Evolutionary conservation across 371 early-diverging fungal genomes (phyloP).

Genomic region (Mortierella sp.): DNA sequence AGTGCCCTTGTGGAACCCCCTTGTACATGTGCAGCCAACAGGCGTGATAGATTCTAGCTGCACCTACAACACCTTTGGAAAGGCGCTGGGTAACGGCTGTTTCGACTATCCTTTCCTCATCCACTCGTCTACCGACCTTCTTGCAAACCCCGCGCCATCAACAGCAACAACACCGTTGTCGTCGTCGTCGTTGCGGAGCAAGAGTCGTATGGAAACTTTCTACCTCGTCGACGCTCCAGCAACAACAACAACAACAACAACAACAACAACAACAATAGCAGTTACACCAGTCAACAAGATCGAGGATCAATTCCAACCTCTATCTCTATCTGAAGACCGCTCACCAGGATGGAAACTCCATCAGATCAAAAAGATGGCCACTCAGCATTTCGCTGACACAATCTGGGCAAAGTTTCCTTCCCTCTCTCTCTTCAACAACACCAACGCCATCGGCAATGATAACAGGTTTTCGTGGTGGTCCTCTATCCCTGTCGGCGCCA

Average conservation of each 20-base stretch:
- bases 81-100: not conserved
- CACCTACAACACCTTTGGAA: not conserved
- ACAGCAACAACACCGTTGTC: not conserved
- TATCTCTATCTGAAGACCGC: not conserved
- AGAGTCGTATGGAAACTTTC: constrained; percentile 21
- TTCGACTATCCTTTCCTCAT: not conserved
- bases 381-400: not conserved
- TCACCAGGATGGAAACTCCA: constrained; percentile 16
- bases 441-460: not conserved
- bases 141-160: not conserved
- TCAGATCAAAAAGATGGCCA: constrained; percentile 1
- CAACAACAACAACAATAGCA: not conserved
- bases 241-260: not conserved
- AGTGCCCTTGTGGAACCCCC: not conserved
- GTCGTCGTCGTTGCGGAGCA: not conserved
- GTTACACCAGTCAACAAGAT: not conserved
- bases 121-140: not conserved
- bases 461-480: not conserved
- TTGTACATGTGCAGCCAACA: not conserved
- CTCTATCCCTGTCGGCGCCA: not conserved
- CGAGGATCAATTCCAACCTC: not conserved
- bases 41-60: not conserved
- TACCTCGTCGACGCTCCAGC: not conserved
- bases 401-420: not conserved
- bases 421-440: not conserved